Percentiles rank a stretch among this genome's conserved stretches.
Evolutionary conservation across 352 stramenopile species (phyloP).

Genomic region (Phytophthora pluvialis): DNA sequence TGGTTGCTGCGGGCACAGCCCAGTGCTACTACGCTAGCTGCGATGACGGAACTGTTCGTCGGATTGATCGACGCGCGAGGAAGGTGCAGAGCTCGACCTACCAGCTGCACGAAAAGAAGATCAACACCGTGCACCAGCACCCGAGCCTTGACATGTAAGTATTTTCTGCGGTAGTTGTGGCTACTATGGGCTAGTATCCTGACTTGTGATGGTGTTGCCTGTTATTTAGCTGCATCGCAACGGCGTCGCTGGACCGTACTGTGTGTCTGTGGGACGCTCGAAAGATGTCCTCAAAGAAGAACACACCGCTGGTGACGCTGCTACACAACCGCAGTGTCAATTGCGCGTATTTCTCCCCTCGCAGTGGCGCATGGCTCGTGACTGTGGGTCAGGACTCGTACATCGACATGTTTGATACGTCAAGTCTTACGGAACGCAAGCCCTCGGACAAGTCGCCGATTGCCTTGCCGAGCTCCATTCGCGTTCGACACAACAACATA

Average conservation of each 20-base stretch:
- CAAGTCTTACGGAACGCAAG: constrained; percentile 38
- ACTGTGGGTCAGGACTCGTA: constrained; percentile 87
- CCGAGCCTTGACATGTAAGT: constrained; percentile 68
- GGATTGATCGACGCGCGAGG: constrained; percentile 56
- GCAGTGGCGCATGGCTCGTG: constrained; percentile 65
- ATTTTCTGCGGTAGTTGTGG: background rate
- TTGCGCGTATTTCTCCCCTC: constrained; percentile 86
- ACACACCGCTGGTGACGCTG: constrained; percentile 57
- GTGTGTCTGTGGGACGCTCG: constrained; percentile 86
- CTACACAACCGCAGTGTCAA: constrained; percentile 84
- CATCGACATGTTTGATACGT: constrained; percentile 76
- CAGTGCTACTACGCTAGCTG: constrained; percentile 60
- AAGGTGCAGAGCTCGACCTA: constrained; percentile 43
- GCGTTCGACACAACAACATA: constrained; percentile 82
- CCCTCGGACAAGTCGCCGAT: constrained; percentile 41
- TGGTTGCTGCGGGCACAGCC: constrained; percentile 38
- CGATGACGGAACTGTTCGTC: constrained; percentile 66
- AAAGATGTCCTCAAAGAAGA: constrained; percentile 52
- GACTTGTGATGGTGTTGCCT: constrained; percentile 2
- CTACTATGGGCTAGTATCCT: background rate
- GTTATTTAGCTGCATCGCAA: constrained; percentile 67
- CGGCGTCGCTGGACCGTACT: constrained; percentile 80
- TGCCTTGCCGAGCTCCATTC: constrained; percentile 43
- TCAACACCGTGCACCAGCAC: constrained; percentile 87
- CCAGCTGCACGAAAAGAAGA: constrained; percentile 82